These are phyloP conservation scores for Clarkia xantiana DNA, from an alignment of 345 rosid genomes.

Conservation along the genomic window DNA sequence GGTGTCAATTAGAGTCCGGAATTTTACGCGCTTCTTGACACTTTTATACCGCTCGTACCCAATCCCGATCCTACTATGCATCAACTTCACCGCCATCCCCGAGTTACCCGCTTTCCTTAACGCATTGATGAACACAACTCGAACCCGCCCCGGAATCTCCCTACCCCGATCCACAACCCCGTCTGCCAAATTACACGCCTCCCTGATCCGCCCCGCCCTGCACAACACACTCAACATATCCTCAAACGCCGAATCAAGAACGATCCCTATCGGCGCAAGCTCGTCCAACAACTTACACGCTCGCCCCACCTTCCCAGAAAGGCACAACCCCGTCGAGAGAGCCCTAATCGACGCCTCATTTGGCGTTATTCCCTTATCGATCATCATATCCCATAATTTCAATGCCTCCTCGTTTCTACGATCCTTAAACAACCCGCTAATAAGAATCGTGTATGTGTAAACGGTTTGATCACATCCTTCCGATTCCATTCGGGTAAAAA, in stretches of 20 bases:
- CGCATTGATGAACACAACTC: conserved; percentile 67
- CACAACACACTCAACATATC: conserved; percentile 63
- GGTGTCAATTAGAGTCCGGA: conserved; percentile 37
- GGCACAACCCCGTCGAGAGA: conserved; percentile 60
- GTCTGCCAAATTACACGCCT: conserved; percentile 82
- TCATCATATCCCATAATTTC: conserved; percentile 70
- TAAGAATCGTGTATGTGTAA: conserved; percentile 63
- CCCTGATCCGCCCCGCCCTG: conserved; percentile 62
- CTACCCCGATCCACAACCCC: conserved; percentile 73
- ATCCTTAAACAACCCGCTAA: conserved; percentile 44
- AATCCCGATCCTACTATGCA: conserved; percentile 81
- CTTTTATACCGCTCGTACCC: conserved; percentile 75
- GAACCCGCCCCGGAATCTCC: conserved; percentile 64
- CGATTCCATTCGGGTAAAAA: conserved; percentile 61
- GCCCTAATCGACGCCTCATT: conserved; percentile 67
- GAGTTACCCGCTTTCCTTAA: conserved; percentile 75
- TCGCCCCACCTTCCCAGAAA: conserved; percentile 76
- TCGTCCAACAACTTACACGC: conserved; percentile 85
- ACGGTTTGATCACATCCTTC: conserved; percentile 71
- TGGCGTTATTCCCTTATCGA: conserved; percentile 76
- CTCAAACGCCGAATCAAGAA: conserved; percentile 67
- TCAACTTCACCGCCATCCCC: conserved; percentile 68
- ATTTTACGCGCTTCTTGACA: conserved; percentile 61
- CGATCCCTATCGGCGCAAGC: conserved; percentile 68
- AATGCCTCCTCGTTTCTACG: conserved; percentile 70